A percentile compares a stretch with the other conserved stretches of the same genome.
Conservation (phyloP, 352 stramenopile species). For the Elongisporangium anandrum region DNA sequence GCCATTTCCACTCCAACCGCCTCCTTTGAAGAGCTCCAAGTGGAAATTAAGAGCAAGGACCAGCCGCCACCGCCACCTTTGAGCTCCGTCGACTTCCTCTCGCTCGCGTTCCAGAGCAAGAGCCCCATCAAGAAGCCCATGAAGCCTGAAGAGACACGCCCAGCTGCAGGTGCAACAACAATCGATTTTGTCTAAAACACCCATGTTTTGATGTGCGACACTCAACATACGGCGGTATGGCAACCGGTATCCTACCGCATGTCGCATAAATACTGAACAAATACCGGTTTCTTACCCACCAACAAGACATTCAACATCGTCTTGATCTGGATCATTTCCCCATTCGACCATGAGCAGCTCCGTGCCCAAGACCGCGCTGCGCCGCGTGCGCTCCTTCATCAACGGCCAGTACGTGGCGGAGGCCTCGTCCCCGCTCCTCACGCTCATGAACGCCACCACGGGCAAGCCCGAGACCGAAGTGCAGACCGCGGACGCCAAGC, state of each 20-base stretch:
- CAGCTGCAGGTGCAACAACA: background rate
- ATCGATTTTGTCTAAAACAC: background rate
- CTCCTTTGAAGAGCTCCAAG: background rate
- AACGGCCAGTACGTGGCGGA: slow-evolving; percentile 53
- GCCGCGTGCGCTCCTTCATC: slow-evolving; percentile 64
- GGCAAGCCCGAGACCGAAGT: slow-evolving; percentile 49
- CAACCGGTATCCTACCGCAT: background rate
- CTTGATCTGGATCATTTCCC: background rate
- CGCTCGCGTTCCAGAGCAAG: background rate
- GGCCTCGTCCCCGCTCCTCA: slow-evolving; percentile 20
- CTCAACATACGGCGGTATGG: background rate
- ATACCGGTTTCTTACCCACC: background rate
- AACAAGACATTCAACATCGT: background rate
- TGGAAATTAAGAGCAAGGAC: background rate
- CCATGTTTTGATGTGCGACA: background rate
- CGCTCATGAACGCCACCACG: slow-evolving; percentile 58
- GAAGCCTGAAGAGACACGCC: background rate
- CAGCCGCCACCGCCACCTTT: background rate
- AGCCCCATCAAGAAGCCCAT: background rate
- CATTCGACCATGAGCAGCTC: background rate
- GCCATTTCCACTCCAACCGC: background rate
- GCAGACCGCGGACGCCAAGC: slow-evolving; percentile 25
- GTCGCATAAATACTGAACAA: background rate
- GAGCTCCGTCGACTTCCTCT: background rate
- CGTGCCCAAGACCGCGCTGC: slow-evolving; percentile 4